Evolutionary conservation across 208 protist species (phyloP), one percentile per base, ranked within the genome.

Genomic region (Acanthamoeba castellanii): DNA sequence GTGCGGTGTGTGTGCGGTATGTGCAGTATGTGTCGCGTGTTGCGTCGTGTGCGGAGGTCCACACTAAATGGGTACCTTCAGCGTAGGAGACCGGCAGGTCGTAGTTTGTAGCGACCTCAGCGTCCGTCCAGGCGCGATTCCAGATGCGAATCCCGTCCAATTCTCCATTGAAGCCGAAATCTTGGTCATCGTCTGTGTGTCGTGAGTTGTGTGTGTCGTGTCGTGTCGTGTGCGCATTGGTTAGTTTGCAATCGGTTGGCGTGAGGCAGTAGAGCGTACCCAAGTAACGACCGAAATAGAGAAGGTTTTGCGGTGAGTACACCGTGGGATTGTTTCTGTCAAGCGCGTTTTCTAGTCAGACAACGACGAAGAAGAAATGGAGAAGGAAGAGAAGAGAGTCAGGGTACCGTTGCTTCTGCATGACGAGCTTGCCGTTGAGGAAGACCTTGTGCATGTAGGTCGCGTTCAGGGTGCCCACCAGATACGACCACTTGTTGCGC

Each of bases 81-180:
- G 85, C 32, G 27, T 92, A 92, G 30, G 61, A 68, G 30, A 68
- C 25, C 4, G 85, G 85, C 37, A 30, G 11, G 37, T 76, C 45
- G 45, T 92, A 92, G 32, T 92, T 92, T 1, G 47, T 30, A 5
- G 55, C 32, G 14, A 92, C 85, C 85, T 92, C 85, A 0, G 14
- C 6, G 14, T 42, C 85, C 0, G 32, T 74, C 85, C 85, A 92
- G 22, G 85, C 85, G 4, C 85, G 30, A 47, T 74, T 72, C 85
- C 85, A 92, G 20, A 92, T 92, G 34, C 85, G 55, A 30, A 92
- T 92, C 13, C 85, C 85, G 20, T 92, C 85, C 61, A 92, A 74
- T 34, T 92, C 85, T 92, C 61, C 85, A 32, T 92, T 92, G 37
- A 92, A 68, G 37, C 61, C 61, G 34, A 68, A 92, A 47, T 92